Percentiles rank a stretch among this genome's conserved stretches.
Conservation (phyloP, 2,329 filamentous ascomycete species). For the Penicillium thymicola region DNA sequence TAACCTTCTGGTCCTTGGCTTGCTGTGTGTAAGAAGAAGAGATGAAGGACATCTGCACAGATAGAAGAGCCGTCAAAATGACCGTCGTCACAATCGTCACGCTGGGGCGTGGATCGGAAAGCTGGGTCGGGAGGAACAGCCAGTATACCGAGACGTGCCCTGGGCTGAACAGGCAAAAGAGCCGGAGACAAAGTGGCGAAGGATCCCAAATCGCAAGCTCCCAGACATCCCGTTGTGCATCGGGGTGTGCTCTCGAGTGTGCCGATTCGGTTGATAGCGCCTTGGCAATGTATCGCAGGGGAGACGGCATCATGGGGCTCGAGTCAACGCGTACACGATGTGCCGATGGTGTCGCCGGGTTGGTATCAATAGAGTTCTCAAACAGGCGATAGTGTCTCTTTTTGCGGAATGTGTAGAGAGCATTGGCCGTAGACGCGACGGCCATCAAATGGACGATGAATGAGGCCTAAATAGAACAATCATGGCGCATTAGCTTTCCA, state of each 20-base stretch:
- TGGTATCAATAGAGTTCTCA: conserved; percentile 74
- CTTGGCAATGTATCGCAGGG: conserved; percentile 69
- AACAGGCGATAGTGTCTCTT: conserved; percentile 89
- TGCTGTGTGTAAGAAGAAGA: conserved; percentile 76
- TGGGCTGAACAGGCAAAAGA: conserved; percentile 90
- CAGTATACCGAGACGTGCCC: conserved; percentile 89
- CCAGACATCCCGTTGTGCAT: conserved; percentile 80
- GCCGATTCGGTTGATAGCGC: conserved; percentile 67
- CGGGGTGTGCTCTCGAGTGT: conserved; percentile 77
- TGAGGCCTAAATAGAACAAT: conserved; percentile 52
- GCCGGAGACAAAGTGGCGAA: conserved; percentile 71
- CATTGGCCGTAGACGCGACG: conserved; percentile 67
- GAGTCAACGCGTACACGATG: conserved; percentile 85
- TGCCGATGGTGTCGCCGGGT: conserved; percentile 77
- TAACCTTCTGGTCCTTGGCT: conserved; percentile 74
- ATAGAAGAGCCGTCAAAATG: conserved; percentile 70
- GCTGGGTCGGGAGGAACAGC: conserved; percentile 75
- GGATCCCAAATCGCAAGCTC: conserved; percentile 94
- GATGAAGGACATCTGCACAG: conserved; percentile 71
- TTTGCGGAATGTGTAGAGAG: conserved; percentile 75
- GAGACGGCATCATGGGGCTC: conserved; percentile 72
- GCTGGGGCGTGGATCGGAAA: conserved; percentile 76
- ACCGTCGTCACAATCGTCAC: conserved; percentile 81
- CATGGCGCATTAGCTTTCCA: conserved; percentile 2
- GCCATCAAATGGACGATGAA: conserved; percentile 69